Base-by-base conservation (phyloP, 257 asterid species). In the Perilla frutescens region DNA sequence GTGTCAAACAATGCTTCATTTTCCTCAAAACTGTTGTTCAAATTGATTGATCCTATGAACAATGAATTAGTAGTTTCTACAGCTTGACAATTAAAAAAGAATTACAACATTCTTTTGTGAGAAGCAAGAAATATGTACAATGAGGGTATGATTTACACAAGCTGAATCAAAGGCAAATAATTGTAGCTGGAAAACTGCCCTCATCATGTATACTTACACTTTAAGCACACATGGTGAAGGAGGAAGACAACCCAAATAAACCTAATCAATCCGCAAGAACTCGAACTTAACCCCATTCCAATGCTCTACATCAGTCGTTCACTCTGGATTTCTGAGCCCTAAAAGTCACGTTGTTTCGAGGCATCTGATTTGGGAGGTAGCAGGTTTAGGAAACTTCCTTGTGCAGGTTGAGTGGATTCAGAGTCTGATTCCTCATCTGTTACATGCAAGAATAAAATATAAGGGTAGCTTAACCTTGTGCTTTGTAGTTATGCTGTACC, bases 381-480 rank as follows among this genome's bases (percentile, higher is more conserved):
- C 32, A 89, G 77, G 64, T 85, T 89, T 58, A 87, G 81, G 79
- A 90, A 89, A 74, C 97, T 93, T 62, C 98, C 98, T 41, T 87
- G 92, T 53, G 84, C 84, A 9, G 85, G 86, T 79, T 87, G 93
- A 63, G 79, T 69, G 13, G 89, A 80, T 47, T 85, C 80, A 34
- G 91, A 82, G 45, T 90, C 88, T 20, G 91, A 83, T 55, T 93
- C 97, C 76, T 93, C 97, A 14, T 67, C 98, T 89, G 85, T 63
- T 48, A 58, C 12, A 57, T 20, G 67, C 34, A 32, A 47, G 8
- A 62, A n/a, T 44, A 65, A 26, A 50, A 40, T 43, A 8, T 57
- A 62, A 14, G 77, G 74, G 62, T 34, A 12, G 59, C 40, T 56
- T 71, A 62, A 20, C 66, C 49, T 48, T 40, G 20, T 9, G 45